Evolutionary conservation across 768 basidiomycete genomes (phyloP), one percentile per base, ranked within the genome.

Genomic region (Pleurotus eryngii): DNA sequence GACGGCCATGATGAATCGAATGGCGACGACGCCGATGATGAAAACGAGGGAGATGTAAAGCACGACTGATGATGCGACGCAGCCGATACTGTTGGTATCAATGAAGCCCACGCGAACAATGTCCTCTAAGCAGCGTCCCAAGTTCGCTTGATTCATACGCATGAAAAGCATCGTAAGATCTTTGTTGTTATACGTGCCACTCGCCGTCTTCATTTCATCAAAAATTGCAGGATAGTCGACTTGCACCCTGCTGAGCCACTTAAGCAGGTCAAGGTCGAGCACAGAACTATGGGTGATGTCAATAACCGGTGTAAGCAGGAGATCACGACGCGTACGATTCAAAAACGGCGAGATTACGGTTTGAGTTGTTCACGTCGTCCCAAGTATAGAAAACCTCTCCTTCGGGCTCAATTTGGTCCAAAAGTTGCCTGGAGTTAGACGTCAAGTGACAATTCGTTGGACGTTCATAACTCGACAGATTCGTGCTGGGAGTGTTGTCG

Each of bases 1-100:
- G 67, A 97, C 91, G 47, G 97, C 97, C 94, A 98, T 96, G 63
- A 82, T 77, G 75, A 98, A 99, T 37, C 94, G 91, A 70, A 97
- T 94, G 55, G 84, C 81, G 61, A 98, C 96, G 60, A 98, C 96
- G 59, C 96, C 96, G 61, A 96, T 88, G 70, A 99, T 98, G 82
- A 98, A 97, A 62, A 94, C 82, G 65, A 98, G 86, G 47, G 96
- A 98, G 57, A 96, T 80, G 70, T 94, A 96, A 57, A 98, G 89
- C 38, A 98, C 94, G 61, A 99, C 89, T 57, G 87, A 80, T 5
- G 96, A 97, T 5, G 96, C 95, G 58, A 98, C 92, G 65, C 97
- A 99, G 18, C 97, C 97, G 62, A 98, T 95, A 55, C 85, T 89
- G 66, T 87, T 88, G 57, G 91, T 92, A 74, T 98, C 96, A 68